Base-by-base conservation (phyloP, 306 rosid genomes). In the Amphicarpaea edgeworthii region DNA sequence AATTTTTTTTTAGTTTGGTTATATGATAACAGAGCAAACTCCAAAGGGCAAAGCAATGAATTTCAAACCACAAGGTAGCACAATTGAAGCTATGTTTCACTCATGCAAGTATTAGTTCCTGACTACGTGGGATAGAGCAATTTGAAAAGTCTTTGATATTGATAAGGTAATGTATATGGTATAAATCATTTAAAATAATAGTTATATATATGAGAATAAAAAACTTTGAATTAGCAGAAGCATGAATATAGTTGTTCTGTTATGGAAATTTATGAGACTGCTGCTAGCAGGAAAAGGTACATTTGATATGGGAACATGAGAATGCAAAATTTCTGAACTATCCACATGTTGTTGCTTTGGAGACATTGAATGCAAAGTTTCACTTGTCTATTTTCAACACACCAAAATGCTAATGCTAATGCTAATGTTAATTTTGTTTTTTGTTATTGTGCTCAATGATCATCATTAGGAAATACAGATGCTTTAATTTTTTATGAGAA, bases 61-160 rank as follows among this genome's bases (percentile, higher is more conserved):
- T 12, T 59, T 17, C 62, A 12, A 50, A 70, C 12, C 34, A 32
- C 62, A 70, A 32, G 47, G 32, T n/a, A 34, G 40, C 40, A 34
- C 38, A 34, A 24, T 34, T 34, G 40, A 34, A 34, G n/a, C n/a
- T n/a, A n/a, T n/a, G n/a, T n/a, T 46, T 19, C 16, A n/a, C 40
- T n/a, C 42, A 68, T 68, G 42, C 26, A 68, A 26, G 24, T 26
- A 8, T 24, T 16, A 50, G 21, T 23, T 67, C 23, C 72, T 68
- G 24, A 26, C 9, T 43, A 23, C 5, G 72, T 0, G 32, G 55
- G 55, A 20, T 66, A 23, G 9, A 14, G 7, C 8, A 24, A 4
- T 68, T 46, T 24, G 41, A n/a, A n/a, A n/a, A 15, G 20, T 42
- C 37, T 66, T 12, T 15, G 54, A 66, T 63, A 63, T 42, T 26